Evolutionary conservation across 495 filamentous ascomycete genomes (phyloP).

Genomic region (Entonaema liquescens): DNA sequence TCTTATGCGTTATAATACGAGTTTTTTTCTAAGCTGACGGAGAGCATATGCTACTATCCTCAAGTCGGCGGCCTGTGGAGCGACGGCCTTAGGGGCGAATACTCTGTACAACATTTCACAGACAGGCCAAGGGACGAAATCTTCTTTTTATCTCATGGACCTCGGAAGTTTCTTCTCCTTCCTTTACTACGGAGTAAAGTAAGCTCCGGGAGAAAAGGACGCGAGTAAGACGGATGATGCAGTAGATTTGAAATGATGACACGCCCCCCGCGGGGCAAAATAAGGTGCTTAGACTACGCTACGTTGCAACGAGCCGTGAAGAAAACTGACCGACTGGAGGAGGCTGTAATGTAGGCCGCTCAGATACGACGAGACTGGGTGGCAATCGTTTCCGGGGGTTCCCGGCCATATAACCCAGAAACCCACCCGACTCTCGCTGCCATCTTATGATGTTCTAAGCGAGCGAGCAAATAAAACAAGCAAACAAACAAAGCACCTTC

Average conservation of each 20-base stretch:
- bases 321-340: constrained; percentile 7
- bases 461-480: constrained; percentile 11
- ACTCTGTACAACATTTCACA: neutral
- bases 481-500: no score
- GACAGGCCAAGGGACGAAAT: neutral
- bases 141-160: neutral
- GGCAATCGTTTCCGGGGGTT: constrained; percentile 22
- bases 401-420: constrained; percentile 6
- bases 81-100: neutral
- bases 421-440: neutral
- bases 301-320: constrained; percentile 23
- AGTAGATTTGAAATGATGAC: constrained; percentile 9
- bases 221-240: neutral
- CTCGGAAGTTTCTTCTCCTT: neutral
- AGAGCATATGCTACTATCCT: neutral
- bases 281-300: constrained; percentile 36
- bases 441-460: constrained; percentile 10
- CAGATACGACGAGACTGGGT: constrained; percentile 15
- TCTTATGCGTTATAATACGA: neutral
- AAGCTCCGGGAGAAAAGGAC: neutral
- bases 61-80: neutral
- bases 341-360: neutral
- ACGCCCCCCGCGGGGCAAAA: constrained; percentile 36
- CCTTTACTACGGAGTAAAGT: constrained; percentile 7
- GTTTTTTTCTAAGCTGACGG: neutral